These are phyloP conservation scores for Phyllosticta citriasiana DNA, from an alignment of 2,329 filamentous ascomycete genomes.

Conservation along the genomic window DNA sequence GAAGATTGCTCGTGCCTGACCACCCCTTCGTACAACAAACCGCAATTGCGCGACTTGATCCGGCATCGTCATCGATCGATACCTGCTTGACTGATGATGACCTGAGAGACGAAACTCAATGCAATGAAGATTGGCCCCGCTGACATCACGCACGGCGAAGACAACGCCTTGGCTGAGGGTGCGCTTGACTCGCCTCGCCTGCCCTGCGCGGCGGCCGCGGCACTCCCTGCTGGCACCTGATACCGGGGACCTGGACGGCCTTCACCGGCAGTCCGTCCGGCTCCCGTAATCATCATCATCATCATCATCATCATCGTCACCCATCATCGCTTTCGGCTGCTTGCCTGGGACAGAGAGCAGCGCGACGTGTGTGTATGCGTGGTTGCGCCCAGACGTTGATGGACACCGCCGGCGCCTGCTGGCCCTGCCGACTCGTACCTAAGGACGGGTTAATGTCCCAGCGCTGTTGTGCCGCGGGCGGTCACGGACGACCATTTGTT, in stretches of 20 bases:
- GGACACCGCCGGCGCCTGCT: not conserved
- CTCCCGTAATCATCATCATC: not conserved
- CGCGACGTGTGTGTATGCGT: not conserved
- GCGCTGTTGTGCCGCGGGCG: not conserved
- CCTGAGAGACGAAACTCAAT: not conserved
- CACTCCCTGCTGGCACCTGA: not conserved
- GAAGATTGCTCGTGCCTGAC: too few relatives aligned
- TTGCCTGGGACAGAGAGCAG: not conserved
- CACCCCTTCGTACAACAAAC: too few relatives aligned
- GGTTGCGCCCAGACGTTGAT: not conserved
- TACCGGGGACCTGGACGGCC: not conserved
- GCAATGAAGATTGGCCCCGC: not conserved
- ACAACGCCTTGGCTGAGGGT: not conserved
- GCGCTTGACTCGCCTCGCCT: not conserved
- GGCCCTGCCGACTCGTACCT: not conserved
- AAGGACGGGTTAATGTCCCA: not conserved
- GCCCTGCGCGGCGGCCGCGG: not conserved
- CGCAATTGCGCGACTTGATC: not conserved
- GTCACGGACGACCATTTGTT: not conserved
- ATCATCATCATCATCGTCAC: not conserved
- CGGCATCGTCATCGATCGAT: too few relatives aligned
- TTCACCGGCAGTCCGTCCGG: too few relatives aligned
- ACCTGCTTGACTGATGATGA: not conserved
- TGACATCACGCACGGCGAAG: not conserved
- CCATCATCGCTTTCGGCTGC: not conserved